Evolutionary conservation across 257 asterid genomes (phyloP).

Genomic region (Catharanthus roseus): DNA sequence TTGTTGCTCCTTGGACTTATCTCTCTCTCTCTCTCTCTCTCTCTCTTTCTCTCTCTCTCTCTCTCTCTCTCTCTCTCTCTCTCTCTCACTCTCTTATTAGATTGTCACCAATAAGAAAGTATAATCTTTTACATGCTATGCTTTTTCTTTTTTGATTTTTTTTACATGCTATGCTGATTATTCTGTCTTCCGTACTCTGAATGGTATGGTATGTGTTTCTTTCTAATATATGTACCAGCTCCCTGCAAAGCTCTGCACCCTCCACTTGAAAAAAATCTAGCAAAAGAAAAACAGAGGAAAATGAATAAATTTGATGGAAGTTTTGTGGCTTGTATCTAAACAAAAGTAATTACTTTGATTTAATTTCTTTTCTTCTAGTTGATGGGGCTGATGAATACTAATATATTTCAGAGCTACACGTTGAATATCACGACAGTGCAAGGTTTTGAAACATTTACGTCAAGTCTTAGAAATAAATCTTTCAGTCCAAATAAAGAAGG

Average conservation of each 20-base stretch:
- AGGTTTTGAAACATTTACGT: conserved; percentile 90
- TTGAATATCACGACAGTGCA: conserved; percentile 88
- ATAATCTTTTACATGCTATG: no score
- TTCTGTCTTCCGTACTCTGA: not conserved
- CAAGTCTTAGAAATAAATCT: conserved; percentile 70
- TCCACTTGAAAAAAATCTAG: not conserved
- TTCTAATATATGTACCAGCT: not conserved
- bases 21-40: no score
- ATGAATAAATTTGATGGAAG: not conserved
- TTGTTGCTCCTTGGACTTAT: no score
- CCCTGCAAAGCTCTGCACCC: not conserved
- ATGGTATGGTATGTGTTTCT: not conserved
- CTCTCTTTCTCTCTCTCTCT: not conserved
- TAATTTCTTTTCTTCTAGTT: not conserved
- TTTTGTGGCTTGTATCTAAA: not conserved
- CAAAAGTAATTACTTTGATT: not conserved
- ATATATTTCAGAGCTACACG: conserved; percentile 76
- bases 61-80: not conserved
- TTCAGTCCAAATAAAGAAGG: conserved; percentile 69
- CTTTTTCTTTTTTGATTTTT: no score
- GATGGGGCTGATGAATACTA: conserved; percentile 14
- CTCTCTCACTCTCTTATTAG: not conserved
- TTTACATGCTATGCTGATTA: not conserved
- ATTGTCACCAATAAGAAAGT: not conserved
- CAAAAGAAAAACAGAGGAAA: not conserved